These are phyloP conservation scores for Taxillus chinensis DNA, from an alignment of 164 flowering plant species.

Conservation along the genomic window DNA sequence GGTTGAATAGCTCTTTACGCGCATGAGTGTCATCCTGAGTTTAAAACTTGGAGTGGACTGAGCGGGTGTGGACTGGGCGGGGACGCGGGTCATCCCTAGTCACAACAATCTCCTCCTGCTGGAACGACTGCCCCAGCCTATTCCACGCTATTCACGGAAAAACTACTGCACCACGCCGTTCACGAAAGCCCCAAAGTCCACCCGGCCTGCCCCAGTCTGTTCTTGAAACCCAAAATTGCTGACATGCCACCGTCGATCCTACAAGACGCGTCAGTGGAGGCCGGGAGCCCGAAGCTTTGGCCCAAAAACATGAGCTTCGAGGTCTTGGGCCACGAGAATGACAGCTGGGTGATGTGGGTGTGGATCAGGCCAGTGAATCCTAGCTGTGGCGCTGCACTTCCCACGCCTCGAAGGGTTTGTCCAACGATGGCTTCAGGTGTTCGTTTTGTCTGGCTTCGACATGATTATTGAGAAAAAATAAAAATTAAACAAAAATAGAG, in stretches of 20 bases:
- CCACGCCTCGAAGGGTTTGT: conserved; percentile 93
- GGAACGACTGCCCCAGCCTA: conserved; percentile 64
- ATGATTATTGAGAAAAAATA: no score
- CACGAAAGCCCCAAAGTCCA: conserved; percentile 65
- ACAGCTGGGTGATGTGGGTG: conserved; percentile 53
- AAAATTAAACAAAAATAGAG: no score
- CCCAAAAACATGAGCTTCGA: conserved; percentile 44
- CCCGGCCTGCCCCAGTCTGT: conserved; percentile 80
- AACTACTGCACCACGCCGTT: conserved; percentile 80
- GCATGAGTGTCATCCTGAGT: no score
- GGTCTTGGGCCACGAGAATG: conserved; percentile 68
- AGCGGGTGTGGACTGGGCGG: no score
- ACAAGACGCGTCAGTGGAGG: conserved; percentile 26
- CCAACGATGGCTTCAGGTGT: conserved; percentile 60
- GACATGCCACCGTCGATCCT: conserved; percentile 63
- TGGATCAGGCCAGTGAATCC: conserved; percentile 69
- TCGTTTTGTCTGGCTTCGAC: no score
- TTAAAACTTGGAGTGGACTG: no score
- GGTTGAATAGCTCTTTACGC: no score
- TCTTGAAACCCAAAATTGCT: conserved; percentile 79
- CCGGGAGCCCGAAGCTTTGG: conserved; percentile 35
- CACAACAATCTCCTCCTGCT: conserved; percentile 33
- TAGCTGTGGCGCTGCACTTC: conserved; percentile 94
- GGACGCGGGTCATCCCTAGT: no score
- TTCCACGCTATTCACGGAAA: conserved; percentile 43